Evolutionary conservation across 441 rosid species (phyloP), one percentile per base, ranked within the genome.

Genomic region (Gossypium lobatum): DNA sequence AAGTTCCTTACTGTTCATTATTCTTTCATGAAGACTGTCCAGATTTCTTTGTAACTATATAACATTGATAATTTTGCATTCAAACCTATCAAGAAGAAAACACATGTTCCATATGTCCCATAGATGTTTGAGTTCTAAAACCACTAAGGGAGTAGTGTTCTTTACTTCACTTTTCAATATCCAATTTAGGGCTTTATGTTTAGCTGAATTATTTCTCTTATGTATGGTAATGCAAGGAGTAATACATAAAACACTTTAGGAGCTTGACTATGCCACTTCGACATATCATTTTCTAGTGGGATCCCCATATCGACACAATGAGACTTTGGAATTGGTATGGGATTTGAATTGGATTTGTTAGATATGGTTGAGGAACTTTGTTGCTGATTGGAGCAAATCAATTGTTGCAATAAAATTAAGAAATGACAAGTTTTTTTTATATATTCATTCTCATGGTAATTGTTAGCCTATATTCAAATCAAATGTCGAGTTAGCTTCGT

Each of bases 1-100:
- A 80, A 91, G 97, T 86, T 72, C 39, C 68, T 64, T 17, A 3
- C 21, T 61, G 11, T 39, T 64, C 21, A 46, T 42, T 34, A 17
- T 17, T 71, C 16, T 69, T 52, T 9, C 59, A 28, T 52, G 45
- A 52, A 34, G 31, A 54, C 37, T 37, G 39, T 66, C 14, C 25
- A 28, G 14, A 52, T 69, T 28, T 67, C 26, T 28, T 26, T 28
- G 61, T 69, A 53, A 26, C 4, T 16, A 25, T 69, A 52, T 60
- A 23, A 52, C 16, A 16, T 68, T 28, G 60, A 69, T 68, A 50
- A 46, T n/a, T 52, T 68, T 48, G 21, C 26, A 46, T 50, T 68
- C 16, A 3, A 26, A n/a, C 25, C 37, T 52, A 50, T 52, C 60
- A 8, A 37, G 45, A 52, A 68, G 60, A 48, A 25, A 66, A n/a